Evolutionary conservation across 2,329 filamentous ascomycete species (phyloP).

Genomic region (Epichloe sibirici): DNA sequence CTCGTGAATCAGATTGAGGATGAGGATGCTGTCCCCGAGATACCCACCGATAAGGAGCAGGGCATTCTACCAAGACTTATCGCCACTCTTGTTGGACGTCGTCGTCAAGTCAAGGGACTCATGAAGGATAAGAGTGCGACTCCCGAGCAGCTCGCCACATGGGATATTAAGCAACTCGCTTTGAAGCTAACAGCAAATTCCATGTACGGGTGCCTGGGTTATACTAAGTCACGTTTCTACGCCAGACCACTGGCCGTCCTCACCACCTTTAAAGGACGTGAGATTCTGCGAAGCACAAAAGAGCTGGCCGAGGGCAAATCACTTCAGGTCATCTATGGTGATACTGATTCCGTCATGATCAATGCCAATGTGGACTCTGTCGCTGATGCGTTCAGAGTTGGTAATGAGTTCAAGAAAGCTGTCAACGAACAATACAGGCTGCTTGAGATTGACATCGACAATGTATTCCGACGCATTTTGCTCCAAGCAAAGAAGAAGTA

Average conservation of each 20-base stretch:
- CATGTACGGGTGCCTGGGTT: slow-evolving; percentile 98
- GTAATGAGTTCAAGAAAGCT: slow-evolving; percentile 84
- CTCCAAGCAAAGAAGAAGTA: slow-evolving; percentile 99
- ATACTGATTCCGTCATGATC: slow-evolving; percentile 99
- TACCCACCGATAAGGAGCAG: slow-evolving; percentile 64
- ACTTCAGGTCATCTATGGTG: slow-evolving; percentile 93
- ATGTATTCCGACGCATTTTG: slow-evolving; percentile 84
- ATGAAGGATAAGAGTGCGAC: slow-evolving; percentile 94
- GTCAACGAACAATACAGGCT: slow-evolving; percentile 91
- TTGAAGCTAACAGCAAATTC: slow-evolving; percentile 97
- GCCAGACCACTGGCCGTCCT: slow-evolving; percentile 88
- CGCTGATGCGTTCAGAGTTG: slow-evolving; percentile 78
- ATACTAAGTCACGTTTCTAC: slow-evolving; percentile 94
- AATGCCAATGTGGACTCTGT: slow-evolving; percentile 96
- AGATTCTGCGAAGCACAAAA: slow-evolving; percentile 93
- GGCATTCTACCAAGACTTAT: slow-evolving; percentile 87
- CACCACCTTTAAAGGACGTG: slow-evolving; percentile 92
- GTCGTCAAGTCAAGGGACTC: slow-evolving; percentile 84
- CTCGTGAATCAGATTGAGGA: slow-evolving; percentile 39
- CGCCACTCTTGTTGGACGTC: slow-evolving; percentile 75
- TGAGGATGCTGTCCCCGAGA: slow-evolving; percentile 79
- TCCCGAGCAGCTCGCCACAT: slow-evolving; percentile 75
- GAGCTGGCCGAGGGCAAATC: slow-evolving; percentile 85
- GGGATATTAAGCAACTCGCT: slow-evolving; percentile 96
- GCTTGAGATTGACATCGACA: slow-evolving; percentile 96